Base-by-base conservation (phyloP, 2,329 filamentous ascomycete species). In the Huntiella savannae region DNA sequence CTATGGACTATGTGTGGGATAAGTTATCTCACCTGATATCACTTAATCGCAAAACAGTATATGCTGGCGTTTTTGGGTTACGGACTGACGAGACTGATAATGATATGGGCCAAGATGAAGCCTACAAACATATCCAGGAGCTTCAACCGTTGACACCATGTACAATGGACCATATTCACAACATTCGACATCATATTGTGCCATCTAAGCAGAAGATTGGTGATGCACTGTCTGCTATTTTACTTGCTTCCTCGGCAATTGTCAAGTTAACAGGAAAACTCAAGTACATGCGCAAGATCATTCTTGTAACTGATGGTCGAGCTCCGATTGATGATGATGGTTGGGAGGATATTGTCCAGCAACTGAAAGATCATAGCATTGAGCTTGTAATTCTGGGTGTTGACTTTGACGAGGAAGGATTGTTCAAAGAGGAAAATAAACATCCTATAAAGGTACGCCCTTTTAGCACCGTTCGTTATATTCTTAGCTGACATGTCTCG, bases 321-420 rank as follows among this genome's bases (percentile, higher is more conserved):
- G 80, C 80, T 0, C 58, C 64, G 2, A 79, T 94, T 59, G 82
- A 88, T 52, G 51, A 52, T 22, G 40, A 40, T 17, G 80, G 77
- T 43, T 59, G 87, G 11, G 69, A 73, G 1, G 70, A 78, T 1
- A 86, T 96, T 52, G 68, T 74, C 0, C 64, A 64, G 38, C 85
- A 85, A 58, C 73, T 95, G 40, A 83, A 83, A 51, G 71, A 79
- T 6, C 73, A 80, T 34, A 72, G 71, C 3, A 91, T 96, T 50
- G 75, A 91, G 52, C 66, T 98, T 38, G 70, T 79, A 1, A 65
- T 96, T 8, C 63, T 96, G 79, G 91, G 91, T 11, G 75, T 93
- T 13, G 91, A 98, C 59, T 96, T 98, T 60, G 86, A 98, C 57
- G 86, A 93, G 2, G 94, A 80, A 57, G 87, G 87, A 37, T 82